Base-by-base conservation (phyloP, 2,329 filamentous ascomycete species). In the Fusarium nanum region DNA sequence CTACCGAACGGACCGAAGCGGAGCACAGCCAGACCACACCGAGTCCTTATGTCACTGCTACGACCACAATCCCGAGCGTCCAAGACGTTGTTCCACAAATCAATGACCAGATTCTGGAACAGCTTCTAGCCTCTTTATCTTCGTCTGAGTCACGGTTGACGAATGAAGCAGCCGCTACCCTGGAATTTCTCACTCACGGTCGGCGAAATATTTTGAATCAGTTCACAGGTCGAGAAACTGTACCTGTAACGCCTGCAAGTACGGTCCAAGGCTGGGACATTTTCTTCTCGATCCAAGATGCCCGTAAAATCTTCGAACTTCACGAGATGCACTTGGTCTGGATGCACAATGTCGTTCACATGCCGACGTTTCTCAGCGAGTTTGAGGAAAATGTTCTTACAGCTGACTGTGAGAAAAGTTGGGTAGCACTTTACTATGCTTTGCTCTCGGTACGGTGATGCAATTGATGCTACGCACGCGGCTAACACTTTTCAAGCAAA, bases 381-480 rank as follows among this genome's bases (percentile, higher is more conserved):
- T 60, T 60, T 11, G 42, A 60, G 6, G 25, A 58, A 1, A 60
- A 58, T 16, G 1, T 58, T 7, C 18, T 10, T 14, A 30, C 8
- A 1, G 3, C 12, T 7, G 32, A 34, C 5, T 60, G 57, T 4
- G 53, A 58, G 1, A 27, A 34, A 3, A 60, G 11, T 13, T 60
- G 57, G 57, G 30, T 58, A 7, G 57, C 57, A 1, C 53, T 60
- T 0, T 58, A 60, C 18, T 60, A 60, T 25, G 53, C 53, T 10
- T 5, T 60, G 1, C 42, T 60, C 7, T 47, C 57, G 6, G 57
- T 60, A 60, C 7, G 8, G 44, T 13, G 4, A n/a, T 5, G 1
- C 1, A 5, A 37, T 37, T 18, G 16, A 37, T 37, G 16, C 34
- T 37, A 37, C 34, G 16, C 34, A n/a, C 18, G 10, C 16, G 6